phyloP scores from a whole-genome alignment of 1,284 basidiomycete genomes.

The Fomes fomentarius region DNA sequence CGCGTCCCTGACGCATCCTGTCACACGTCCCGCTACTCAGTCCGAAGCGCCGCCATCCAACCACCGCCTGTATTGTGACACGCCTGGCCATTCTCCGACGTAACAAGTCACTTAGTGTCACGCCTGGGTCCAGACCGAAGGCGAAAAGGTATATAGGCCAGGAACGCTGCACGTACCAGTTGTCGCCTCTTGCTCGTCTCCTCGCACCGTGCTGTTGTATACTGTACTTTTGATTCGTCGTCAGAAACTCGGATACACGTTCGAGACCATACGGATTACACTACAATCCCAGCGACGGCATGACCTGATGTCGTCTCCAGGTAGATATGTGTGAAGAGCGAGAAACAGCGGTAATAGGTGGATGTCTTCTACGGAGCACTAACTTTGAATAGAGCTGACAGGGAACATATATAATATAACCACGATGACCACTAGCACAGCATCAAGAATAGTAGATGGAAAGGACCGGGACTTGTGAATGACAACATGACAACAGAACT shows the following conservation, averaged over 20 bases:
- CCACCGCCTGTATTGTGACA: neutral
- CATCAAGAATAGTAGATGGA: neutral
- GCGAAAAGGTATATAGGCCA: neutral
- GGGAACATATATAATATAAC: slow-evolving; percentile 6
- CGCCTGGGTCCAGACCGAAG: neutral
- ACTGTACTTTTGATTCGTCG: neutral
- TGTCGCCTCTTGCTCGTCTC: neutral
- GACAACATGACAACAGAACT: neutral
- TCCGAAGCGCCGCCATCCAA: too few species aligned
- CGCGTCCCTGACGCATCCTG: too few species aligned
- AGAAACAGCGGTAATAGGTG: neutral
- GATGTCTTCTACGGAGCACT: neutral
- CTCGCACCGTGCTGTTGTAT: neutral
- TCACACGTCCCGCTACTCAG: too few species aligned
- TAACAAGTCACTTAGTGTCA: neutral
- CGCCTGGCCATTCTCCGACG: neutral
- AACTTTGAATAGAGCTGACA: neutral
- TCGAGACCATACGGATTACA: neutral
- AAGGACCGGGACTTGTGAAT: neutral
- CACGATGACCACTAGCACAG: neutral
- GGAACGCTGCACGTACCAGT: neutral
- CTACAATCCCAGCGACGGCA: neutral
- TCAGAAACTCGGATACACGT: neutral
- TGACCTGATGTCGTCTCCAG: slow-evolving; percentile 1
- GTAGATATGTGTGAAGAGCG: neutral